Evolutionary conservation across 257 asterid species (phyloP), one percentile per base, ranked within the genome.

Genomic region (Anisodus tanguticus): DNA sequence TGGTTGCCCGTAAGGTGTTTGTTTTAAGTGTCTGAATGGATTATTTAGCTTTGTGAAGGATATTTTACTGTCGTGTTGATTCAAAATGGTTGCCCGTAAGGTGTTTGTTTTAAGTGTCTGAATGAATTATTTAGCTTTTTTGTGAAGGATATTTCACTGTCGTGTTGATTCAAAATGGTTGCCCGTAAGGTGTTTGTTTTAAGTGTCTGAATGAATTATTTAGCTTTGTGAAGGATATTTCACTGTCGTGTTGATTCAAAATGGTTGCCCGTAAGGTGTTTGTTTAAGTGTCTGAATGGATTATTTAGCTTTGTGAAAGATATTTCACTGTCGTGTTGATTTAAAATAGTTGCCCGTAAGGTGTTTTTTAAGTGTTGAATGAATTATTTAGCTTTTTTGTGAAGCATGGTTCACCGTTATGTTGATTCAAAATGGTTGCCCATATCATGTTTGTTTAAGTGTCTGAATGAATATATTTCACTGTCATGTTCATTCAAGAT

Each of bases 61-160:
- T 22, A 0, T 0, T 22, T 22, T 0, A 22, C 26, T 22, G 54
- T 49, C 15, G 2, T 51, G 15, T 51, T 51, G 13, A 67, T 67
- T 35, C 74, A 67, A 9, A 71, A 45, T 71, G 79, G 79, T 43
- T 71, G 58, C 10, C 9, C 3, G 6, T 45, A 71, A n/a, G 58
- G 5, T n/a, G 58, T 71, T 71, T 45, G 79, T n/a, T 11, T 71
- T 9, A 9, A 71, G 10, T 71, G 79, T 49, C 58, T n/a, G 8
- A 71, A 10, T 71, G 58, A 70, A 70, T 70, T n/a, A n/a, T n/a
- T n/a, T n/a, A n/a, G n/a, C n/a, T n/a, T n/a, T n/a, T n/a, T n/a
- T n/a, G n/a, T n/a, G n/a, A n/a, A n/a, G n/a, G n/a, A 70, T 69
- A 16, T 31, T 64, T 64, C 43, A 64, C 16, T 70, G 78, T 69